Percentiles rank a stretch among this genome's conserved stretches.
Conservation (phyloP, 352 stramenopile species). For the Pilasporangium apinafurcum region DNA sequence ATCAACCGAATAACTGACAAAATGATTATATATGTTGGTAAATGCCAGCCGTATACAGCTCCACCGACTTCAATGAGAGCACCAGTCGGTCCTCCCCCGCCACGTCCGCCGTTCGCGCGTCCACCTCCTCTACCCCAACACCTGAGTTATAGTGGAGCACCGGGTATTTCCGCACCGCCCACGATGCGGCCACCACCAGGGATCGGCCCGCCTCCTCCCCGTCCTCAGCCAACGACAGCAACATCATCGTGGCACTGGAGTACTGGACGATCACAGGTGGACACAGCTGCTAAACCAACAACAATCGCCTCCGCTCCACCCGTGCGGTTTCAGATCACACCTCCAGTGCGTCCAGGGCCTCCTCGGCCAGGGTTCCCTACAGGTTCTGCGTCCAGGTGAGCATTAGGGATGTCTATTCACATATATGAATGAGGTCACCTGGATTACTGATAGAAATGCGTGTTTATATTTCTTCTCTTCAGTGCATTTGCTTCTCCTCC, state of each 20-base stretch:
- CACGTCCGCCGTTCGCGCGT: slow-evolving; percentile 4
- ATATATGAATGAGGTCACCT: no score
- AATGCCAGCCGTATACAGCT: slow-evolving; percentile 33
- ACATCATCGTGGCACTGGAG: slow-evolving; percentile 65
- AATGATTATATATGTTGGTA: no score
- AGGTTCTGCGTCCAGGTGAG: no score
- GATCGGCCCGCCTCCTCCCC: slow-evolving; percentile 3
- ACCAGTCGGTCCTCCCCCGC: slow-evolving; percentile 2
- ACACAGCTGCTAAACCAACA: slow-evolving; percentile 3
- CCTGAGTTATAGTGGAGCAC: no score
- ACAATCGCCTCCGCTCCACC: slow-evolving; percentile 20
- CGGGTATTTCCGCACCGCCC: slow-evolving; percentile 5
- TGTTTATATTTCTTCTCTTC: no score
- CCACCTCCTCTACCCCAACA: slow-evolving; percentile 3
- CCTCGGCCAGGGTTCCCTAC: slow-evolving; percentile 3
- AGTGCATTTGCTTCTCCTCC: slow-evolving; percentile 6
- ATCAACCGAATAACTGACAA: no score
- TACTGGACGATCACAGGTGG: slow-evolving; percentile 19
- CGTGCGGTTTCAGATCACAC: slow-evolving; percentile 38
- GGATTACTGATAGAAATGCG: no score
- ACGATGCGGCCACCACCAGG: slow-evolving; percentile 7
- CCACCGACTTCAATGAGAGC: slow-evolving; percentile 19
- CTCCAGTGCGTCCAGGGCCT: slow-evolving; percentile 1
- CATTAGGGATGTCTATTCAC: no score
- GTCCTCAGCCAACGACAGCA: slow-evolving; percentile 8